Evolutionary conservation across 441 rosid genomes (phyloP), one percentile per base, ranked within the genome.

Genomic region (Populus tomentosa): DNA sequence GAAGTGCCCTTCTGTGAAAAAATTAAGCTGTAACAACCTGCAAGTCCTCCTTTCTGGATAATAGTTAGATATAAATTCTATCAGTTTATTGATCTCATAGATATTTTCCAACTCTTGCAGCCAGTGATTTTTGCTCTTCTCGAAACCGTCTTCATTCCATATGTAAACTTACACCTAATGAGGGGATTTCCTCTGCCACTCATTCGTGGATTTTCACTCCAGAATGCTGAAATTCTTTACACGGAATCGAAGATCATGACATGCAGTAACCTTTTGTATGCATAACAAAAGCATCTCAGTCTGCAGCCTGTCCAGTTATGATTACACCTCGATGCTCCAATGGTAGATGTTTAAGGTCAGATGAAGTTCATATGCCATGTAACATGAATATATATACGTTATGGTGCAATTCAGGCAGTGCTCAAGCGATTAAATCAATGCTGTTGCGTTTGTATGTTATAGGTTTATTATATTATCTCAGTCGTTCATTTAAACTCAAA

Each of bases 131-230:
- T 84, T 26, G 86, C 77, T 50, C 32, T 90, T 73, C 85, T 92
- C n/a, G 80, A 89, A 76, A 86, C 90, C 1, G 67, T 84, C 77
- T 81, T 92, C 84, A 71, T 92, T 72, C 97, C 98, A 0, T 86
- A 85, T 10, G 86, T 87, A 71, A 94, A 92, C 73, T 70, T 77
- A 13, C 91, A 77, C 35, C 87, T 91, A 20, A 78, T 77, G 75
- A 87, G 76, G 79, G 95, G 98, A 65, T 89, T 89, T 77, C 87
- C 91, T 1, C 78, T 94, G 84, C 97, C 95, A 32, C 80, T 88
- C 62, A 83, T 90, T 32, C 80, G 71, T 24, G 89, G 93, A 59
- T 89, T 88, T 77, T 42, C 73, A 3, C 84, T 91, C 32, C 73
- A 75, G 76, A 81, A 90, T 71, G 81, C 92, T 69, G 92, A 91